These are phyloP conservation scores for Keqinozyma sinolaborantium DNA, from an alignment of 1,139 yeast genomes.

Conservation along the genomic window DNA sequence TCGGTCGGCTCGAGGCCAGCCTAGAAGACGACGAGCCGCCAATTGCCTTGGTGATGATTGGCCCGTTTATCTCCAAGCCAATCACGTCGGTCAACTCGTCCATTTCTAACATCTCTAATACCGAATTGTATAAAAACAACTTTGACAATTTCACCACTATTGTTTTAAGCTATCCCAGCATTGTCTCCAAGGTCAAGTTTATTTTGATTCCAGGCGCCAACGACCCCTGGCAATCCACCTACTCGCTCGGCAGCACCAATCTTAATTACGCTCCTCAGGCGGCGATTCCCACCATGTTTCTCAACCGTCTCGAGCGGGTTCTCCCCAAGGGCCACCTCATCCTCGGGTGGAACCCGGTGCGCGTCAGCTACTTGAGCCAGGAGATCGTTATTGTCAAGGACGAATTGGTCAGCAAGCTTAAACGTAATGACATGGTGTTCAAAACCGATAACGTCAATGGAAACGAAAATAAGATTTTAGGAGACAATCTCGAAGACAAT, in stretches of 20 bases:
- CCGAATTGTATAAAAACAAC: constrained; percentile 60
- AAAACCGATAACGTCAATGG: constrained; percentile 36
- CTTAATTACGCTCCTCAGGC: constrained; percentile 66
- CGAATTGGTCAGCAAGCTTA: constrained; percentile 64
- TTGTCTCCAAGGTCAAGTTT: constrained; percentile 39
- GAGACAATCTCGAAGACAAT: constrained; percentile 16
- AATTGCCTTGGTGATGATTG: constrained; percentile 43
- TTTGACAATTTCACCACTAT: constrained; percentile 70
- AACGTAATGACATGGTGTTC: constrained; percentile 63
- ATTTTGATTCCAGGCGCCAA: constrained; percentile 82
- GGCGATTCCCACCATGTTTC: constrained; percentile 67
- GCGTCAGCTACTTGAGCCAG: constrained; percentile 76
- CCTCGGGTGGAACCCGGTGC: constrained; percentile 71
- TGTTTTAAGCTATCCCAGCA: constrained; percentile 30
- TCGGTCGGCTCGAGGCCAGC: constrained; percentile 44
- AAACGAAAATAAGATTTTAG: constrained; percentile 13
- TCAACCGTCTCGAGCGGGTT: constrained; percentile 60
- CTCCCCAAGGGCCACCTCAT: constrained; percentile 54
- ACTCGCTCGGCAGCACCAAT: constrained; percentile 60
- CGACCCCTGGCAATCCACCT: constrained; percentile 89
- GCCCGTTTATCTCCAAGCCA: constrained; percentile 69
- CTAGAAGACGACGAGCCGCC: constrained; percentile 41
- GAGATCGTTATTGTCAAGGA: constrained; percentile 77
- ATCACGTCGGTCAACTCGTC: constrained; percentile 45
- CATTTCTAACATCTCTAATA: constrained; percentile 38